Evolutionary conservation across 1,284 basidiomycete genomes (phyloP).

Genomic region (Ganoderma sinense): DNA sequence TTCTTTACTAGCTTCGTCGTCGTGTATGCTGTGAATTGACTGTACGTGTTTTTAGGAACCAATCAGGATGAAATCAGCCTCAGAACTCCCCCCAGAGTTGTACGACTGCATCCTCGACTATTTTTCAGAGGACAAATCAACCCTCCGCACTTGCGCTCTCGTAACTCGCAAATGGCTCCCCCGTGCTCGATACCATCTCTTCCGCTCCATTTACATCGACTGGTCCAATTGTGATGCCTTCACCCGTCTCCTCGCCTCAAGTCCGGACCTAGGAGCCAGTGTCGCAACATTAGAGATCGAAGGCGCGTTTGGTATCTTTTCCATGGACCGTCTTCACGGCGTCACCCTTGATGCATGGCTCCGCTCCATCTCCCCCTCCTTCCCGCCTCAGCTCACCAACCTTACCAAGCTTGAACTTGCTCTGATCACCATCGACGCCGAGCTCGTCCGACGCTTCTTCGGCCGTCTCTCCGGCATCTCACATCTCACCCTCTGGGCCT

Average conservation of each 20-base stretch:
- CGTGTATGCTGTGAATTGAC: neutral
- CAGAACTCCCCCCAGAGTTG: conserved; percentile 22
- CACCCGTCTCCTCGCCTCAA: conserved; percentile 22
- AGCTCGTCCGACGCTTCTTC: conserved; percentile 26
- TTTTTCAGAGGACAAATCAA: conserved; percentile 20
- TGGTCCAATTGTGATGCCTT: conserved; percentile 30
- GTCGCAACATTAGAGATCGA: conserved; percentile 29
- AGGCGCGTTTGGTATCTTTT: conserved; percentile 30
- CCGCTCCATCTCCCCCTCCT: conserved; percentile 22
- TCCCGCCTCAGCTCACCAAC: conserved; percentile 20
- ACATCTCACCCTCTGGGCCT: conserved; percentile 30
- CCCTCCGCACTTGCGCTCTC: conserved; percentile 25
- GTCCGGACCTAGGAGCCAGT: conserved; percentile 14
- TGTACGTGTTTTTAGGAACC: neutral
- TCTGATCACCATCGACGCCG: conserved; percentile 25
- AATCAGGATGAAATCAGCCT: neutral
- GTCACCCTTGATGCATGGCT: conserved; percentile 30
- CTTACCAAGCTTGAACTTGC: conserved; percentile 31
- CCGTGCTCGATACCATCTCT: conserved; percentile 24
- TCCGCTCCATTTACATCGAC: conserved; percentile 29
- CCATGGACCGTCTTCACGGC: conserved; percentile 31
- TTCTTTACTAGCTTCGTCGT: neutral
- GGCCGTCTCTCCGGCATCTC: conserved; percentile 16
- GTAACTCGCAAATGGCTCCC: conserved; percentile 18
- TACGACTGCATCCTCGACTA: conserved; percentile 24